phyloP scores from a whole-genome alignment of 305 asterid species.

The Fraxinus xanthoxyloides region DNA sequence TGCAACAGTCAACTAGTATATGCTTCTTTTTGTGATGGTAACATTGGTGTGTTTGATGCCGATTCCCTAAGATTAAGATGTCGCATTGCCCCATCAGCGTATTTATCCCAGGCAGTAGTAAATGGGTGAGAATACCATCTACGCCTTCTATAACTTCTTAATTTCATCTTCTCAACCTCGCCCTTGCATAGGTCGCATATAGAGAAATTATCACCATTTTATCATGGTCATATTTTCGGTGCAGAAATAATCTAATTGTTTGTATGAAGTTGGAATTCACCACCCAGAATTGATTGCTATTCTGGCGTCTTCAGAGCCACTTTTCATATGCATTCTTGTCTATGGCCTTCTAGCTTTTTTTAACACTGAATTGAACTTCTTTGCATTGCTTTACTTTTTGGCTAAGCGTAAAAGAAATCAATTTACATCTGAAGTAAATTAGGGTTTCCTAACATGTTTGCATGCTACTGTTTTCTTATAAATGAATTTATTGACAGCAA shows the following conservation, averaged over 20 bases:
- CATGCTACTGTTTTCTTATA: not conserved
- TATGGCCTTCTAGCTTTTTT: not conserved
- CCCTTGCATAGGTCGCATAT: not conserved
- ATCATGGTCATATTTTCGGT: not conserved
- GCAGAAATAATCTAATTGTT: not conserved
- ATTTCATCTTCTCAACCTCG: not conserved
- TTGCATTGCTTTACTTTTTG: not conserved
- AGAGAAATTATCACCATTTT: not conserved
- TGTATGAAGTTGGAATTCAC: not conserved
- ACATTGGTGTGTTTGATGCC: slow-evolving; percentile 81
- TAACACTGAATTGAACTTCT: not conserved
- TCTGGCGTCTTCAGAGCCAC: not conserved
- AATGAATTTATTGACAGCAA: not conserved
- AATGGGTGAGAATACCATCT: slow-evolving; percentile 60
- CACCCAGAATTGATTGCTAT: not conserved
- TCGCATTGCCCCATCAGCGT: slow-evolving; percentile 76
- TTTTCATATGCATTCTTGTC: not conserved
- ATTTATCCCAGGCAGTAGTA: slow-evolving; percentile 53
- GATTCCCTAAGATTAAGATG: slow-evolving; percentile 86
- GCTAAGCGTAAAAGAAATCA: not conserved
- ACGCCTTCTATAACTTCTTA: slow-evolving; percentile 13
- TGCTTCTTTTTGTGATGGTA: slow-evolving; percentile 87
- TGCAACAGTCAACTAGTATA: slow-evolving; percentile 90
- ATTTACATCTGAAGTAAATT: not conserved
- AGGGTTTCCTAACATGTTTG: not conserved